Conservation (phyloP, 2,329 filamentous ascomycete genomes). For the Lojkania enalia region DNA sequence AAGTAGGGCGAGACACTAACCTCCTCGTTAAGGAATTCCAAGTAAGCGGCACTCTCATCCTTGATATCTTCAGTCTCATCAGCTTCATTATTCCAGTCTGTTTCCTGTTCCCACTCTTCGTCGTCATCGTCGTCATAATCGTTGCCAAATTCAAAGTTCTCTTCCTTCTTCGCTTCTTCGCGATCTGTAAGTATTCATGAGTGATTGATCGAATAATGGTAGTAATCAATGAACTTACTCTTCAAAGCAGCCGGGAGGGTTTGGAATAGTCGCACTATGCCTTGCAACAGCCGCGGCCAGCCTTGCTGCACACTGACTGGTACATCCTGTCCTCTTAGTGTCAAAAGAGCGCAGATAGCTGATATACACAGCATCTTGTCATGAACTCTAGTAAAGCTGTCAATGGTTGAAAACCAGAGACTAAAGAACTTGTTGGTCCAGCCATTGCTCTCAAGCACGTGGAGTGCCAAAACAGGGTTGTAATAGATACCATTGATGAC, state of each 20-base stretch:
- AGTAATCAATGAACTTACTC: constrained; percentile 57
- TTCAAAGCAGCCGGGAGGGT: constrained; percentile 85
- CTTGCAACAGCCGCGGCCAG: constrained; percentile 88
- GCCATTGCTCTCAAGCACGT: constrained; percentile 83
- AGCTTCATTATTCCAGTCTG: constrained; percentile 68
- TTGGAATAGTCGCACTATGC: constrained; percentile 88
- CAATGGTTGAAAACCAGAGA: constrained; percentile 95
- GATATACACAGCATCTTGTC: constrained; percentile 99
- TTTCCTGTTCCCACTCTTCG: constrained; percentile 77
- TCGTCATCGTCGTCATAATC: constrained; percentile 78
- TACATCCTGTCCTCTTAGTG: constrained; percentile 76
- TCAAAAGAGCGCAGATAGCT: constrained; percentile 84
- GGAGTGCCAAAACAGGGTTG: constrained; percentile 82
- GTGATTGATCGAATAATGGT: constrained; percentile 6
- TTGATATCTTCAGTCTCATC: constrained; percentile 70
- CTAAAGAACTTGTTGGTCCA: constrained; percentile 99
- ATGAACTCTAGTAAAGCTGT: constrained; percentile 89
- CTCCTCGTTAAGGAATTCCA: constrained; percentile 95
- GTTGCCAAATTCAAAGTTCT: constrained; percentile 78
- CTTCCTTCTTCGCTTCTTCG: constrained; percentile 82
- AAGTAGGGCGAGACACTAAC: constrained; percentile 48
- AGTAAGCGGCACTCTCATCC: constrained; percentile 90
- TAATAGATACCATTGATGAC: constrained; percentile 98
- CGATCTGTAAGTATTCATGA: constrained; percentile 61
- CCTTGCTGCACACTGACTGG: constrained; percentile 91